Percentiles rank a stretch among this genome's conserved stretches.
Conservation (phyloP, 345 rosid species). For the Eucalyptus pauciflora region DNA sequence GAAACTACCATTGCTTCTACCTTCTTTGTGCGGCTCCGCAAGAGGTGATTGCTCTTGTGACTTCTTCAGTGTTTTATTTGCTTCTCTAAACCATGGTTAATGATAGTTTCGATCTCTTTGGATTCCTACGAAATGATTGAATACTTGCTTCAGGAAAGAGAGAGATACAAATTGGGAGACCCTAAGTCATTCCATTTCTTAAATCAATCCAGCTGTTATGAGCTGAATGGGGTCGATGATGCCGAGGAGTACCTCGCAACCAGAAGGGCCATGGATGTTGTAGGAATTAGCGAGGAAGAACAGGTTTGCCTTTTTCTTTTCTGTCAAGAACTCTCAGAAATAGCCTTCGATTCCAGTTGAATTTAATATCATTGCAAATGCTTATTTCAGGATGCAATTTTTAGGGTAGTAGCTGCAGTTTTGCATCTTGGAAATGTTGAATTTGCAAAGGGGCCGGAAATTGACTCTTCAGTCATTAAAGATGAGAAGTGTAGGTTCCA, state of each 20-base stretch:
- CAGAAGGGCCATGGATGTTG: conserved; percentile 97
- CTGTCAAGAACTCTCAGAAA: not conserved
- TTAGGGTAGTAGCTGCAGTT: conserved; percentile 93
- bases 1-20: conserved; percentile 97
- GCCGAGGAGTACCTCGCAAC: conserved; percentile 90
- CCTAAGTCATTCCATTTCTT: conserved; percentile 77
- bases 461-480: conserved; percentile 88
- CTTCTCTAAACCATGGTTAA: not conserved
- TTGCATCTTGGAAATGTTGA: conserved; percentile 93
- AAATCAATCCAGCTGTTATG: conserved; percentile 80
- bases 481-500: conserved; percentile 88
- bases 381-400: conserved; percentile 76
- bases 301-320: conserved; percentile 47
- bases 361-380: conserved; percentile 1
- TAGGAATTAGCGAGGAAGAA: conserved; percentile 95
- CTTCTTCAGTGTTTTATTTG: not conserved
- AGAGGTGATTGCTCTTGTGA: conserved; percentile 46
- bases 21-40: conserved; percentile 94
- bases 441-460: conserved; percentile 82
- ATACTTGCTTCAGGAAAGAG: conserved; percentile 44
- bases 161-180: conserved; percentile 62
- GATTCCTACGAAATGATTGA: not conserved
- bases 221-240: conserved; percentile 83
- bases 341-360: not conserved
- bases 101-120: not conserved